phyloP scores from a whole-genome alignment of 2,329 filamentous ascomycete species.

The Colletotrichum endophyticum region DNA sequence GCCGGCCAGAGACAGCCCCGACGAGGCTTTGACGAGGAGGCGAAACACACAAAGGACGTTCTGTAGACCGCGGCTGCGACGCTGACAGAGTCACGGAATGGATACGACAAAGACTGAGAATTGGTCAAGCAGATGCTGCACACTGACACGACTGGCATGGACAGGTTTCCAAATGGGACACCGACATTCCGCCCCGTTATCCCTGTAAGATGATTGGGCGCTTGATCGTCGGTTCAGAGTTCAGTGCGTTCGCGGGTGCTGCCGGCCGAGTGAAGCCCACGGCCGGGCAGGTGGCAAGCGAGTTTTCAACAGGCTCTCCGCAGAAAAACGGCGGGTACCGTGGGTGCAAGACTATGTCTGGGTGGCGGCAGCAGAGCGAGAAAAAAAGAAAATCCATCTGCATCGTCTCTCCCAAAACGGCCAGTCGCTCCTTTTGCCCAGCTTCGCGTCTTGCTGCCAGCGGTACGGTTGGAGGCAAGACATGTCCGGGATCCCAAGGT shows the following conservation, averaged over 20 bases:
- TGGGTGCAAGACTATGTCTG: not conserved
- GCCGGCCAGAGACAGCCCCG: not conserved
- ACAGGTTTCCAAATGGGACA: slow-evolving; percentile 4
- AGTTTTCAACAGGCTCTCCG: not conserved
- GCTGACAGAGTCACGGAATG: not conserved
- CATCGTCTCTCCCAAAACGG: not conserved
- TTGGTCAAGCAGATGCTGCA: not conserved
- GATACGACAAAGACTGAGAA: not conserved
- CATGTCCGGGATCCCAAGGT: not conserved
- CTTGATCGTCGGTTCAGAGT: not conserved
- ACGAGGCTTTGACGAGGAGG: not conserved
- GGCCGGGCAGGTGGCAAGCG: not conserved
- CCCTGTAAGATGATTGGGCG: slow-evolving; percentile 19
- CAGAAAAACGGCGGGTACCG: not conserved
- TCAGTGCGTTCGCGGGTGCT: not conserved
- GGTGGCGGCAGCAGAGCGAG: not conserved
- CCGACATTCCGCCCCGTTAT: slow-evolving; percentile 11
- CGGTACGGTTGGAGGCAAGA: not conserved
- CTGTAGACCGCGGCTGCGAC: not conserved
- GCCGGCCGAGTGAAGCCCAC: not conserved
- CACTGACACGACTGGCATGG: not conserved
- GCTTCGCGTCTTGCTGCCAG: not conserved
- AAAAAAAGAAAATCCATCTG: not conserved
- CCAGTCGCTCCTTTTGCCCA: not conserved
- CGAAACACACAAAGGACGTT: not conserved